phyloP scores from a whole-genome alignment of 2,329 filamentous ascomycete species.

The Colletotrichum destructivum region DNA sequence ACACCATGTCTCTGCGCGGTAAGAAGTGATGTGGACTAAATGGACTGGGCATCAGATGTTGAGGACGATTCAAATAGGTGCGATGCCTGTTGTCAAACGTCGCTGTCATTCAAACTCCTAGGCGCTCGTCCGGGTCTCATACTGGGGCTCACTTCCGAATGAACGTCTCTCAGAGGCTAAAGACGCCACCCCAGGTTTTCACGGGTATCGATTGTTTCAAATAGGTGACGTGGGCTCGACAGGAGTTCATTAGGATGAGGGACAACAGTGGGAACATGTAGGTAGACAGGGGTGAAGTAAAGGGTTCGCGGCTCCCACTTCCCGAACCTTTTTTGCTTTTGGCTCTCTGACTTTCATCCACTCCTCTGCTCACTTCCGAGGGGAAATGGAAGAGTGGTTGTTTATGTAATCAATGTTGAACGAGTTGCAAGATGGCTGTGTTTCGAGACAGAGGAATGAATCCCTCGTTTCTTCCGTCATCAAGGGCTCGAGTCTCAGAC shows the following conservation, averaged over 20 bases:
- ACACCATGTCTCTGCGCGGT: conserved; percentile 12
- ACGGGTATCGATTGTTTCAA: conserved; percentile 21
- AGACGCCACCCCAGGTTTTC: conserved; percentile 19
- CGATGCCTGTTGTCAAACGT: conserved; percentile 6
- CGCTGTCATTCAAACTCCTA: neutral
- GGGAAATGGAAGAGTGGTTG: neutral
- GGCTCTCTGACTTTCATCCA: conserved; percentile 13
- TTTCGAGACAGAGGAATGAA: neutral
- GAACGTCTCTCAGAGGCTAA: neutral
- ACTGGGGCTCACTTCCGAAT: neutral
- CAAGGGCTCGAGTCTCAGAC: neutral
- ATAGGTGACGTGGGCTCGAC: conserved; percentile 29
- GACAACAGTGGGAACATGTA: neutral
- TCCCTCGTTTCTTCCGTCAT: neutral
- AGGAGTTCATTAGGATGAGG: neutral
- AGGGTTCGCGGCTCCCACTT: conserved; percentile 33
- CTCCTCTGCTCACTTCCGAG: neutral
- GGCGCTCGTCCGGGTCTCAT: neutral
- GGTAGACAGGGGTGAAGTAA: neutral
- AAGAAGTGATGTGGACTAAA: neutral
- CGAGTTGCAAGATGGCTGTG: neutral
- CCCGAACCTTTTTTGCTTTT: conserved; percentile 36
- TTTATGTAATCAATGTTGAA: conserved; percentile 13
- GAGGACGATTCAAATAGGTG: neutral
- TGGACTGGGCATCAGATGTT: conserved; percentile 16